Conservation (phyloP, 208 protist genomes). For the Leishmania turanica region DNA sequence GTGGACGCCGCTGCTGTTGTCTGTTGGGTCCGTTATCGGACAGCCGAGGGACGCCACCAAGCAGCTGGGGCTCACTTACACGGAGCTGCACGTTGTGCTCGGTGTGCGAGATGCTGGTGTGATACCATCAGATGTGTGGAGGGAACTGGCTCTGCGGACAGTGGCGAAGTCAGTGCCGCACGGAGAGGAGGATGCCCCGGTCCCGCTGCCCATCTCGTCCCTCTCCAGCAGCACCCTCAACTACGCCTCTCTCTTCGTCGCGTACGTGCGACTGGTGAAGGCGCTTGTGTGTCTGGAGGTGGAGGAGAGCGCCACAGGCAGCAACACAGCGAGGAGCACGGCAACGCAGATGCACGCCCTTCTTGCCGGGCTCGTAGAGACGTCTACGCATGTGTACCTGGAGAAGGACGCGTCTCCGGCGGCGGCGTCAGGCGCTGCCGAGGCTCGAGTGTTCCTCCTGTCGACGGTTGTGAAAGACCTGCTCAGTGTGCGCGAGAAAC, state of each 20-base stretch:
- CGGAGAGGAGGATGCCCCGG: conserved; percentile 11
- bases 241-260: conserved; percentile 29
- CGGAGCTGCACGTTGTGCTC: conserved; percentile 28
- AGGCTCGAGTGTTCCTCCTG: conserved; percentile 15
- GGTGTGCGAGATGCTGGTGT: conserved; percentile 27
- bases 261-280: conserved; percentile 30
- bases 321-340: conserved; percentile 10
- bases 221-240: conserved; percentile 2
- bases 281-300: conserved; percentile 15
- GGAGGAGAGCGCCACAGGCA: conserved; percentile 26
- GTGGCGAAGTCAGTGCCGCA: conserved; percentile 15
- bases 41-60: conserved; percentile 19
- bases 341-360: conserved; percentile 22
- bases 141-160: conserved; percentile 9
- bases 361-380: conserved; percentile 20
- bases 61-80: conserved; percentile 24
- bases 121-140: conserved; percentile 29
- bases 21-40: conserved; percentile 20
- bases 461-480: conserved; percentile 24
- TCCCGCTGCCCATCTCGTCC: conserved; percentile 18
- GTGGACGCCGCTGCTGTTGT: conserved; percentile 30
- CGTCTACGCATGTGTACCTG: conserved; percentile 19
- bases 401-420: background rate
- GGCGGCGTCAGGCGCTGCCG: background rate
- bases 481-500: conserved; percentile 20